These are phyloP conservation scores for barrel medic (Medicago truncatula) DNA, from an alignment of 306 rosid genomes.

Conservation along the genomic window DNA sequence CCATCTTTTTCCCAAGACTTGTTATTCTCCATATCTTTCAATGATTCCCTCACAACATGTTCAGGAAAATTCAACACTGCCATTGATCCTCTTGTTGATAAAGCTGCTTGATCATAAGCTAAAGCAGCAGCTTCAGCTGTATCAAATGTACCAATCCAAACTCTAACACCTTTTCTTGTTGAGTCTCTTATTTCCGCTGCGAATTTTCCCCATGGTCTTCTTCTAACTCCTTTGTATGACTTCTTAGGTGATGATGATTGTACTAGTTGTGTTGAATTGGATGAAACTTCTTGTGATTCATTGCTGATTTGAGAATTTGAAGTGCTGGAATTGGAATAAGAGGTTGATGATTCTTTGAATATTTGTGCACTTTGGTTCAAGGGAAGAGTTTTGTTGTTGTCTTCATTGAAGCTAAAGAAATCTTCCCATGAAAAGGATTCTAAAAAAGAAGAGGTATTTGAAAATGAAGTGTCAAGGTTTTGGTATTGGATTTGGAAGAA, in stretches of 20 bases:
- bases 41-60: conserved; percentile 55
- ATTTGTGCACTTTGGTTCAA: conserved; percentile 14
- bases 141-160: conserved; percentile 95
- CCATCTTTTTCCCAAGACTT: conserved; percentile 47
- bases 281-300: conserved; percentile 51
- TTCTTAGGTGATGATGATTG: conserved; percentile 10
- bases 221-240: conserved; percentile 69
- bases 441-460: conserved; percentile 16
- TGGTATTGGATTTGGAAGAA: conserved; percentile 39
- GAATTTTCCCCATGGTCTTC: conserved; percentile 94
- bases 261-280: not conserved
- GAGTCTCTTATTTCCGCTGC: conserved; percentile 97
- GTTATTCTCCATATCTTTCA: conserved; percentile 41
- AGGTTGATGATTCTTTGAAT: conserved; percentile 32
- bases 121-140: conserved; percentile 88
- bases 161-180: conserved; percentile 76
- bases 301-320: conserved; percentile 23
- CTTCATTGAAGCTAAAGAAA: conserved; percentile 42
- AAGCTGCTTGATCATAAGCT: conserved; percentile 96
- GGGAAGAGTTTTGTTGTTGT: not conserved
- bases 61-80: conserved; percentile 86
- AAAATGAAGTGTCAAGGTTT: conserved; percentile 6
- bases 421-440: conserved; percentile 44
- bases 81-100: conserved; percentile 62
- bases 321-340: conserved; percentile 38